A percentile compares a stretch with the other conserved stretches of the same genome.
phyloP scores from a whole-genome alignment of 306 rosid species.

The Dryas drummondii region DNA sequence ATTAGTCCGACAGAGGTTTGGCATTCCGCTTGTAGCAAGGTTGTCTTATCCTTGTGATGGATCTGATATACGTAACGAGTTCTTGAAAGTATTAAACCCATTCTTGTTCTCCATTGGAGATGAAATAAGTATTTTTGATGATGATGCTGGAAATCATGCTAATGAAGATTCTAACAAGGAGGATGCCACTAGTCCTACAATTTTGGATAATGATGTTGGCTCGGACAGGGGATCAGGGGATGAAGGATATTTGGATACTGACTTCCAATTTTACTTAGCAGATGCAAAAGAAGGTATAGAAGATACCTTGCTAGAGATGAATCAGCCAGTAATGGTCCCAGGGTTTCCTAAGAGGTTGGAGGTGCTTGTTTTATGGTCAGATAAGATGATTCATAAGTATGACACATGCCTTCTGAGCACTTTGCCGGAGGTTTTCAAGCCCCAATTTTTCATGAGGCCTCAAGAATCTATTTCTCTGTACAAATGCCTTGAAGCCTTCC shows the following conservation, averaged over 20 bases:
- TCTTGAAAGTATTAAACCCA: slow-evolving; percentile 56
- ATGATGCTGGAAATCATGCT: slow-evolving; percentile 32
- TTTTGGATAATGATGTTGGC: slow-evolving; percentile 42
- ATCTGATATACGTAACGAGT: slow-evolving; percentile 49
- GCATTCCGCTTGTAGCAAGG: slow-evolving; percentile 68
- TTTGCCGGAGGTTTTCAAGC: slow-evolving; percentile 61
- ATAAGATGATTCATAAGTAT: slow-evolving; percentile 53
- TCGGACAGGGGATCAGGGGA: slow-evolving; percentile 42
- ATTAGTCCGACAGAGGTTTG: slow-evolving; percentile 34
- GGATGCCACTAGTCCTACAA: slow-evolving; percentile 36
- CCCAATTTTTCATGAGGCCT: slow-evolving; percentile 25
- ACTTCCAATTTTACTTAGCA: slow-evolving; percentile 49
- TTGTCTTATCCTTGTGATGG: slow-evolving; percentile 46
- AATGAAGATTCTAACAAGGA: slow-evolving; percentile 49
- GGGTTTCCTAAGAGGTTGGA: slow-evolving; percentile 27
- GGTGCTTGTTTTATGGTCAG: slow-evolving; percentile 59
- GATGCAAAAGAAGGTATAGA: slow-evolving; percentile 1
- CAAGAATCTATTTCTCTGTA: slow-evolving; percentile 69
- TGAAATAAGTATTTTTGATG: slow-evolving; percentile 33
- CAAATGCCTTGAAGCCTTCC: slow-evolving; percentile 83
- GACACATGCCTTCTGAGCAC: slow-evolving; percentile 43
- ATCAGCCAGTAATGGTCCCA: slow-evolving; percentile 36
- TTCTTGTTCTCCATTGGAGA: slow-evolving; percentile 45
- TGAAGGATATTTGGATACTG: slow-evolving; percentile 35
- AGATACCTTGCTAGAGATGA: slow-evolving; percentile 37